Conservation (phyloP, 441 rosid genomes). For the Adansonia gregorii region DNA sequence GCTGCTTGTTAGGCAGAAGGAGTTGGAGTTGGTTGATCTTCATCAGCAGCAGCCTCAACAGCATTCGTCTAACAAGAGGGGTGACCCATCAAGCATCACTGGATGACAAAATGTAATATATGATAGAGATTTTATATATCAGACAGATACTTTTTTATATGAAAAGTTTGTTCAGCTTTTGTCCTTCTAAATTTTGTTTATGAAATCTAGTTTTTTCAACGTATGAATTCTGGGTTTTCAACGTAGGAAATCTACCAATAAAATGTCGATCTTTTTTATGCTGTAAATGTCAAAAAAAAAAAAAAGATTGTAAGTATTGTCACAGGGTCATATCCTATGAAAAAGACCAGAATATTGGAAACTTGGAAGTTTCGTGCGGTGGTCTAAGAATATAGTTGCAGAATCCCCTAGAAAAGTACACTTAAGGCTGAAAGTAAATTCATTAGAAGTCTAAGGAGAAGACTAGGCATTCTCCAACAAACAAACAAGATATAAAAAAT, state of each 20-base stretch:
- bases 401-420: too few species aligned
- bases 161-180: background rate
- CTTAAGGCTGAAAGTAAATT: too few species aligned
- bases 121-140: background rate
- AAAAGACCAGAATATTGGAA: too few species aligned
- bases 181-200: background rate
- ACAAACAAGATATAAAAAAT: background rate
- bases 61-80: slow-evolving; percentile 54
- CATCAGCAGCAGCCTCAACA: slow-evolving; percentile 44
- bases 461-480: background rate
- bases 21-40: slow-evolving; percentile 41
- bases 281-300: too few species aligned
- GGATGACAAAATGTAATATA: slow-evolving; percentile 27
- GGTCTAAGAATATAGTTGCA: too few species aligned
- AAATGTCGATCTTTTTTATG: too few species aligned
- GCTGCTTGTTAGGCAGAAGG: slow-evolving; percentile 63
- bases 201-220: background rate
- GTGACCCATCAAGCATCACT: slow-evolving; percentile 62
- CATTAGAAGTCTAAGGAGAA: background rate
- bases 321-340: too few species aligned
- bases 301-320: too few species aligned
- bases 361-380: too few species aligned
- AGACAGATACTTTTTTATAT: too few species aligned
- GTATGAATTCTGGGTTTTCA: too few species aligned
- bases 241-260: too few species aligned